These are phyloP conservation scores for Hanseniaspora singularis DNA, from an alignment of 805 yeast species.

Conservation along the genomic window DNA sequence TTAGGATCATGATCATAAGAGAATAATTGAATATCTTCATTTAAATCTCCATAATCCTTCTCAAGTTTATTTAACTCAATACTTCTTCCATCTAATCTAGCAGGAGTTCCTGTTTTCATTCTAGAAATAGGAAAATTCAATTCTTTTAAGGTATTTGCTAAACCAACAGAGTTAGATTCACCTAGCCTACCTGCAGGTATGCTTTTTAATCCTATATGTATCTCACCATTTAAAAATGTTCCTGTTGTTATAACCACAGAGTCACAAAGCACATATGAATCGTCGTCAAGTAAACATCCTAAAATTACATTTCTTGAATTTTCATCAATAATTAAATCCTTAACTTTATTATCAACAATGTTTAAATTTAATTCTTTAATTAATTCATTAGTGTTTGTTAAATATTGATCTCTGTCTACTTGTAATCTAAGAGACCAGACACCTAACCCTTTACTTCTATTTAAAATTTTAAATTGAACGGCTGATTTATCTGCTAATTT, in stretches of 20 bases:
- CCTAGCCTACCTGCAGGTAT: slow-evolving; percentile 91
- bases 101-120: slow-evolving; percentile 95
- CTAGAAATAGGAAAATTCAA: slow-evolving; percentile 81
- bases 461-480: slow-evolving; percentile 76
- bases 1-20: slow-evolving; percentile 59
- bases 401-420: slow-evolving; percentile 73
- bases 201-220: slow-evolving; percentile 71
- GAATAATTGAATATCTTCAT: slow-evolving; percentile 64
- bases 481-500: slow-evolving; percentile 87
- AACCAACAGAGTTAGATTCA: slow-evolving; percentile 81
- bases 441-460: slow-evolving; percentile 79
- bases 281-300: slow-evolving; percentile 55
- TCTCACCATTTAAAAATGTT: slow-evolving; percentile 87
- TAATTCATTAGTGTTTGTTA: slow-evolving; percentile 46
- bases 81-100: slow-evolving; percentile 60
- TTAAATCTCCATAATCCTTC: slow-evolving; percentile 66
- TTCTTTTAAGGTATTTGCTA: slow-evolving; percentile 61
- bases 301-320: slow-evolving; percentile 30
- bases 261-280: slow-evolving; percentile 39
- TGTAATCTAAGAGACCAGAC: slow-evolving; percentile 99
- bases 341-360: slow-evolving; percentile 51
- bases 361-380: slow-evolving; percentile 47
- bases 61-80: slow-evolving; percentile 55
- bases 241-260: slow-evolving; percentile 89
- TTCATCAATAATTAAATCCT: background rate